Evolutionary conservation across 495 filamentous ascomycete species (phyloP).

Genomic region (Baudoinia panamericana): DNA sequence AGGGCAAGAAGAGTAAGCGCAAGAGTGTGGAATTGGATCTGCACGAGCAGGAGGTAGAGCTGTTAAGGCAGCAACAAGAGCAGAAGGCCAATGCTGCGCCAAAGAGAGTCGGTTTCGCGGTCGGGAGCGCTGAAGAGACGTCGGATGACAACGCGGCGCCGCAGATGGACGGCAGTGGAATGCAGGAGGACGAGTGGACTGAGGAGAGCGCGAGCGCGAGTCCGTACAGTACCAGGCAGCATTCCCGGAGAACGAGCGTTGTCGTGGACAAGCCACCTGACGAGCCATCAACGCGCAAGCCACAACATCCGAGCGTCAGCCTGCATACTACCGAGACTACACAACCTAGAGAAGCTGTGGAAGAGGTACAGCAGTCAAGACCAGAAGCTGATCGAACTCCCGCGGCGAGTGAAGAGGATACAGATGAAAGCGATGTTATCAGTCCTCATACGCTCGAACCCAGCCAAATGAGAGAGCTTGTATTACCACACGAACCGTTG

Average conservation of each 20-base stretch:
- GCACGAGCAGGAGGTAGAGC: constrained; percentile 21
- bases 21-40: constrained; percentile 17
- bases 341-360: neutral
- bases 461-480: neutral
- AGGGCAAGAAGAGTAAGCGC: constrained; percentile 11
- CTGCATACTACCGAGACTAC: neutral
- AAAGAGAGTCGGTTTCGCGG: constrained; percentile 25
- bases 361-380: neutral
- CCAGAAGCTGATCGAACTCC: constrained; percentile 12
- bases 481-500: neutral
- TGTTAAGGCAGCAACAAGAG: constrained; percentile 6
- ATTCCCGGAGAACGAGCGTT: constrained; percentile 22
- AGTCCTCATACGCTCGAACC: neutral
- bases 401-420: constrained; percentile 5
- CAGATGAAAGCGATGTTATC: constrained; percentile 2
- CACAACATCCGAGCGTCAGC: constrained; percentile 2
- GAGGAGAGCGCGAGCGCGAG: constrained; percentile 33
- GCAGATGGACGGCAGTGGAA: constrained; percentile 8
- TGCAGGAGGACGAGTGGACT: constrained; percentile 32
- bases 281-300: constrained; percentile 1
- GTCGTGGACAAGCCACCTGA: constrained; percentile 8
- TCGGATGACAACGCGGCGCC: constrained; percentile 11
- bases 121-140: constrained; percentile 21
- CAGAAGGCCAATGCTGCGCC: constrained; percentile 8
- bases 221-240: constrained; percentile 30